Evolutionary conservation across 345 rosid genomes (phyloP), one percentile per base, ranked within the genome.

Genomic region (Carallia brachiata): DNA sequence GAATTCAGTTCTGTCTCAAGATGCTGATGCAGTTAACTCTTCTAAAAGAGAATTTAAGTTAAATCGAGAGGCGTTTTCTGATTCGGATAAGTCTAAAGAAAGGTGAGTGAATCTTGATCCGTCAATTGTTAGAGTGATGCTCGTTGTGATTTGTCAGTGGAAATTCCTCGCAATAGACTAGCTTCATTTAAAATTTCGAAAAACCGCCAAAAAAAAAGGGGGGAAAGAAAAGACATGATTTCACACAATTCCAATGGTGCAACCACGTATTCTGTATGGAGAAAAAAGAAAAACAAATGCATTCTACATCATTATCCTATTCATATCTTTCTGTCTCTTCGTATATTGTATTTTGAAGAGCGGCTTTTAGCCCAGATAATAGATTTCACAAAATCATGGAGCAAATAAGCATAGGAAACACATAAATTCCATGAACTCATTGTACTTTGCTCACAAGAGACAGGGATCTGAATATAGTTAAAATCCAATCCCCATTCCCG

Each of bases 401-500:
- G 36, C 3, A 17, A 36, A 23, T 44, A 9, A 55, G 37, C 17
- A n/a, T 10, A 31, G 7, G 2, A 19, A 61, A 27, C 44, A 37
- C 44, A 52, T 1, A 8, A 63, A 56, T 2, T 23, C 6, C 56
- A 64, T 18, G 9, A 55, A 16, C 44, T 19, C n/a, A 58, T 56
- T n/a, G 30, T 61, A 23, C 2, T 13, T 12, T 64, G 82, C 97
- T 89, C 80, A 92, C 99, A 78, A 88, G 97, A 69, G 97, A 88
- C 66, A 95, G 77, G 27, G 97, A 94, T 31, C 92, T 80, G 78
- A 86, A 90, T 75, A 90, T 87, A 16, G 97, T 95, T 76, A 95
- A 81, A 76, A 92, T 97, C 99, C 97, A 95, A 79, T 95, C 97
- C 10, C 91, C 97, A 13, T 95, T 95, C 65, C 99, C 99, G 85